A percentile compares a stretch with the other conserved stretches of the same genome.
Conservation (phyloP, 352 stramenopile species). For the Globisporangium paroecandrum region DNA sequence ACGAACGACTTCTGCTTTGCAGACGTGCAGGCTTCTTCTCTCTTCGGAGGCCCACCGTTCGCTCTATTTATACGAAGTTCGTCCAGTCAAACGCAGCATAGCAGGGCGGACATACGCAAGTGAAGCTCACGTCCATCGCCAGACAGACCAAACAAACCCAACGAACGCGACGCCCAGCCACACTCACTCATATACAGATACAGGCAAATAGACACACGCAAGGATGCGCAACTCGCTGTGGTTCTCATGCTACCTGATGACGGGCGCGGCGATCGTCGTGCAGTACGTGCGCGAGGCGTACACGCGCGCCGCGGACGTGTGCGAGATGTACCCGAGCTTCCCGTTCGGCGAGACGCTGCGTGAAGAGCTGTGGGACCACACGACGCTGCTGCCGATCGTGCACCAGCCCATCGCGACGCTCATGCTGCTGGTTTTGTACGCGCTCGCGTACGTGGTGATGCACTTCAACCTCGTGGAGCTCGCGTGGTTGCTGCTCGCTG, state of each 20-base stretch:
- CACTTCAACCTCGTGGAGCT: slow-evolving; percentile 39
- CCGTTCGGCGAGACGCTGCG: slow-evolving; percentile 50
- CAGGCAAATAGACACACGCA: background rate
- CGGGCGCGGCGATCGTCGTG: slow-evolving; percentile 33
- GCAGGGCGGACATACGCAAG: too few relatives aligned
- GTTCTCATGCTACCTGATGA: slow-evolving; percentile 42
- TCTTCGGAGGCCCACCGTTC: background rate
- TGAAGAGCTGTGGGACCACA: slow-evolving; percentile 58
- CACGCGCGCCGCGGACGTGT: slow-evolving; percentile 33
- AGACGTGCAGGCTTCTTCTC: background rate
- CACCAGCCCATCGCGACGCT: slow-evolving; percentile 39
- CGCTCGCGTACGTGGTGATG: slow-evolving; percentile 26
- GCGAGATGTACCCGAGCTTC: slow-evolving; percentile 65
- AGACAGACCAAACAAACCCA: background rate
- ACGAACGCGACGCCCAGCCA: background rate
- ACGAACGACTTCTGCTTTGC: background rate
- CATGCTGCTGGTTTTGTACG: slow-evolving; percentile 34
- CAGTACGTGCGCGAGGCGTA: slow-evolving; percentile 53
- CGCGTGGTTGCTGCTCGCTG: slow-evolving; percentile 41
- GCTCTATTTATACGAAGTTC: slow-evolving; percentile 3
- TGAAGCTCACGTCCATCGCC: too few relatives aligned
- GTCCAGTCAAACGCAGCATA: background rate
- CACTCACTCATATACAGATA: background rate
- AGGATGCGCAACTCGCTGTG: slow-evolving; percentile 23
- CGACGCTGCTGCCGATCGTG: slow-evolving; percentile 48